Conservation (phyloP, 2,329 filamentous ascomycete genomes). For the Ampelomyces quisqualis region DNA sequence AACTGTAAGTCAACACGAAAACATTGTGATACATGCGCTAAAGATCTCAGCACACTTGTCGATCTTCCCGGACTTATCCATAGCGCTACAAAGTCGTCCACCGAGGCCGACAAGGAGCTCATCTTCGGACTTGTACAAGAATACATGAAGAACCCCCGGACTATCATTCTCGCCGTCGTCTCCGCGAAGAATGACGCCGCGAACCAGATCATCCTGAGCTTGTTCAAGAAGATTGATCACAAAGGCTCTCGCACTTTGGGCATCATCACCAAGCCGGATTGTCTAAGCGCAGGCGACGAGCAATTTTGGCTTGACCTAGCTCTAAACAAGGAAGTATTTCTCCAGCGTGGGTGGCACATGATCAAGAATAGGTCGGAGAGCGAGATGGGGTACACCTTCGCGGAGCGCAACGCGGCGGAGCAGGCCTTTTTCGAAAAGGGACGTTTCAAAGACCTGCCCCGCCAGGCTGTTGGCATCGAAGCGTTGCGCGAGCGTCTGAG, state of each 20-base stretch:
- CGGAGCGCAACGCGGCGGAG: constrained; percentile 46
- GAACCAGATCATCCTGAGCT: constrained; percentile 59
- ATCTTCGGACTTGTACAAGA: constrained; percentile 24
- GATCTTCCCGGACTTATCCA: constrained; percentile 52
- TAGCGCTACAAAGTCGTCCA: constrained; percentile 23
- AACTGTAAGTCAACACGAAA: constrained; percentile 24
- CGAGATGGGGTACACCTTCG: constrained; percentile 40
- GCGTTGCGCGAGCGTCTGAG: constrained; percentile 54
- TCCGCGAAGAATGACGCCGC: constrained; percentile 51
- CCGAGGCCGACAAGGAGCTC: constrained; percentile 24
- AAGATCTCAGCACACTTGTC: constrained; percentile 45
- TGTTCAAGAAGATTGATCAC: constrained; percentile 50
- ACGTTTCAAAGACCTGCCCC: constrained; percentile 28
- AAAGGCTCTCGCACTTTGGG: constrained; percentile 54
- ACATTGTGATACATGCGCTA: constrained; percentile 21
- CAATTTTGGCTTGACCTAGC: constrained; percentile 44
- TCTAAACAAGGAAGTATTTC: constrained; percentile 43
- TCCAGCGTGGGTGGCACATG: constrained; percentile 56
- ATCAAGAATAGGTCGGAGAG: constrained; percentile 51
- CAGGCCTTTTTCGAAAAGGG: constrained; percentile 39
- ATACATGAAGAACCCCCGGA: constrained; percentile 33
- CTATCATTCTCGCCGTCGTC: constrained; percentile 38
- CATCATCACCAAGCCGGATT: constrained; percentile 61
- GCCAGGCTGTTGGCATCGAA: constrained; percentile 49
- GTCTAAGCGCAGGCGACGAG: constrained; percentile 46